Conservation (phyloP, 192 early-diverging fungal species). For the Phlyctochytrium bullatum region DNA sequence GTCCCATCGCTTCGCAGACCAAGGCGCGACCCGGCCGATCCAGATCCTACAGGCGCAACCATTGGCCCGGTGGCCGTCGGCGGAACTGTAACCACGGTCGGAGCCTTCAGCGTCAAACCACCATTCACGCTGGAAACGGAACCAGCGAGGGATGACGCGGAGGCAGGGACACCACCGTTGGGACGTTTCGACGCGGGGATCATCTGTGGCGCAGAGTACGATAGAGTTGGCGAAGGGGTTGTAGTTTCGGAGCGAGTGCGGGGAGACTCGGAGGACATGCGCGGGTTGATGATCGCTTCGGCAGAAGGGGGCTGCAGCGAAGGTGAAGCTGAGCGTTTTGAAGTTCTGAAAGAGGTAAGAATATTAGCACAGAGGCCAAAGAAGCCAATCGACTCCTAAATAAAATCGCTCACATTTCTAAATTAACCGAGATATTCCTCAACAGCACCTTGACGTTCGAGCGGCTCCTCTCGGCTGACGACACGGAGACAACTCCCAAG, state of each 20-base stretch:
- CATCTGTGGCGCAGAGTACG: neutral
- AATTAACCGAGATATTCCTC: neutral
- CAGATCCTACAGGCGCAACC: neutral
- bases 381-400: neutral
- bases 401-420: neutral
- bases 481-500: neutral
- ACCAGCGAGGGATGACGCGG: no score
- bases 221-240: neutral
- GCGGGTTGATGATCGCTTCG: neutral
- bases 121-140: no score
- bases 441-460: conserved; percentile 6
- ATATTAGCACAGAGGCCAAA: no score
- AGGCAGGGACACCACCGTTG: no score
- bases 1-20: no score
- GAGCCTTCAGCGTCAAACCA: no score
- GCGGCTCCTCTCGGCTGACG: neutral
- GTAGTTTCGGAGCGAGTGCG: neutral
- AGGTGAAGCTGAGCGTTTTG: neutral
- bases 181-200: neutral
- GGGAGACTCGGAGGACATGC: neutral
- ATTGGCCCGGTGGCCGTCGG: neutral
- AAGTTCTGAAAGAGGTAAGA: neutral
- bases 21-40: no score
- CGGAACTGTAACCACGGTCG: neutral
- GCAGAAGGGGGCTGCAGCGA: neutral